phyloP scores from a whole-genome alignment of 2,329 filamentous ascomycete genomes.

The Calonectria pseudoturangicola region DNA sequence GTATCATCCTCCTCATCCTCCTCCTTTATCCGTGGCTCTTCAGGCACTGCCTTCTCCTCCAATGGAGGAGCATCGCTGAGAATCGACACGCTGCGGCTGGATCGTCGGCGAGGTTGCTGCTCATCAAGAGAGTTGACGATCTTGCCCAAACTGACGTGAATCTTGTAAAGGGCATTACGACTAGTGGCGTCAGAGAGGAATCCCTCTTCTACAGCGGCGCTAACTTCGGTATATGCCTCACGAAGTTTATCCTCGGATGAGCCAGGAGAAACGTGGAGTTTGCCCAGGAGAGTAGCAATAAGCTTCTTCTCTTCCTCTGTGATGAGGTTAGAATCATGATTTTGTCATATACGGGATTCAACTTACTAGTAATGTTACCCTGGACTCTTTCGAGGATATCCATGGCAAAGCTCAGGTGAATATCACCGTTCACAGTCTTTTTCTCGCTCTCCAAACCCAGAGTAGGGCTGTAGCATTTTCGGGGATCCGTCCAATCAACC shows the following conservation, averaged over 20 bases:
- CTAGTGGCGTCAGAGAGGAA: slow-evolving; percentile 76
- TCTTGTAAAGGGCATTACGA: slow-evolving; percentile 80
- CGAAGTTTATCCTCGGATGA: slow-evolving; percentile 76
- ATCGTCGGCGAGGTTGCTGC: slow-evolving; percentile 60
- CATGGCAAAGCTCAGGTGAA: slow-evolving; percentile 86
- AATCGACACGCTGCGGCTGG: slow-evolving; percentile 67
- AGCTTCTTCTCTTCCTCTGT: slow-evolving; percentile 91
- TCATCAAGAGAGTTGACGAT: slow-evolving; percentile 78
- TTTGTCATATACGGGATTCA: neutral
- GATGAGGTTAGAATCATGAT: slow-evolving; percentile 54
- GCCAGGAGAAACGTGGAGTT: slow-evolving; percentile 85
- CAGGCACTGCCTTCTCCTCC: slow-evolving; percentile 63
- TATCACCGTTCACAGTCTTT: slow-evolving; percentile 82
- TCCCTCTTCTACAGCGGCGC: slow-evolving; percentile 78
- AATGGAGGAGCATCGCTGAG: slow-evolving; percentile 53
- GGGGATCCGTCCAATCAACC: slow-evolving; percentile 95
- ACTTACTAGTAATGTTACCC: slow-evolving; percentile 80
- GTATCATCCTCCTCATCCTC: slow-evolving; percentile 67
- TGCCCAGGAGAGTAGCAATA: slow-evolving; percentile 84
- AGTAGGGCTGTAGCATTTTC: slow-evolving; percentile 79
- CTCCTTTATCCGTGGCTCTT: slow-evolving; percentile 69
- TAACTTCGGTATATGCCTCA: slow-evolving; percentile 74
- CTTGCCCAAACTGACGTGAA: slow-evolving; percentile 80
- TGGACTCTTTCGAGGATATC: slow-evolving; percentile 86
- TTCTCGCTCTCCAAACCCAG: slow-evolving; percentile 73